These are phyloP conservation scores for Batkoa obscura DNA, from an alignment of 371 early-diverging fungal genomes.

Conservation along the genomic window DNA sequence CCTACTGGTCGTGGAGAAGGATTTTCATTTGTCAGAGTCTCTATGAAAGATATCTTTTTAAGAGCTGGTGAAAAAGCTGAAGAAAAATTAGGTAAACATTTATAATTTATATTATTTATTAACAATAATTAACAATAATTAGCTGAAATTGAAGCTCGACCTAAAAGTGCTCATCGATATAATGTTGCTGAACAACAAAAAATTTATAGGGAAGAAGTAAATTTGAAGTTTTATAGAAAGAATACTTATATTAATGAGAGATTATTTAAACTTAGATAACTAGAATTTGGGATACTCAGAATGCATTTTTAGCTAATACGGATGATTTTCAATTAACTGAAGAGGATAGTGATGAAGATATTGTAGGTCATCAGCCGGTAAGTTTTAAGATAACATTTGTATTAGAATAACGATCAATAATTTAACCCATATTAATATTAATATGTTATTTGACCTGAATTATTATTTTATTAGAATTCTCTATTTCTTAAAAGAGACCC, in stretches of 20 bases:
- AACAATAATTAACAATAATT: neutral
- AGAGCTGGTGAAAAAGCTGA: slow-evolving; percentile 72
- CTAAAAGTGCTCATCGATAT: slow-evolving; percentile 75
- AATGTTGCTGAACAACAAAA: slow-evolving; percentile 90
- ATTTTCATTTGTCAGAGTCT: slow-evolving; percentile 92
- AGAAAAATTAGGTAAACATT: slow-evolving; percentile 34
- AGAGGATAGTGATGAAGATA: slow-evolving; percentile 22
- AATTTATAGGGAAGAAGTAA: slow-evolving; percentile 75
- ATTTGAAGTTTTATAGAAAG: neutral
- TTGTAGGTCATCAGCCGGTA: neutral
- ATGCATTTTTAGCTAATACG: slow-evolving; percentile 32
- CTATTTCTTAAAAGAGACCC: no score
- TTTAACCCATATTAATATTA: no score
- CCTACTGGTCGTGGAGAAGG: slow-evolving; percentile 97
- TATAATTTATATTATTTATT: neutral
- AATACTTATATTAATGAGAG: neutral
- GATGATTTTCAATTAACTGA: slow-evolving; percentile 28
- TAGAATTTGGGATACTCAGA: slow-evolving; percentile 88
- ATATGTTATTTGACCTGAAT: no score
- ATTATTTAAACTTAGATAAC: slow-evolving; percentile 25
- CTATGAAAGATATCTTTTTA: slow-evolving; percentile 93
- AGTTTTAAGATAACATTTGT: no score
- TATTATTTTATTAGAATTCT: no score
- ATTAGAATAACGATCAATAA: no score
- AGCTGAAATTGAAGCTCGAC: slow-evolving; percentile 59